Evolutionary conservation across 371 early-diverging fungal species (phyloP).

Genomic region (Lichtheimia ornata): DNA sequence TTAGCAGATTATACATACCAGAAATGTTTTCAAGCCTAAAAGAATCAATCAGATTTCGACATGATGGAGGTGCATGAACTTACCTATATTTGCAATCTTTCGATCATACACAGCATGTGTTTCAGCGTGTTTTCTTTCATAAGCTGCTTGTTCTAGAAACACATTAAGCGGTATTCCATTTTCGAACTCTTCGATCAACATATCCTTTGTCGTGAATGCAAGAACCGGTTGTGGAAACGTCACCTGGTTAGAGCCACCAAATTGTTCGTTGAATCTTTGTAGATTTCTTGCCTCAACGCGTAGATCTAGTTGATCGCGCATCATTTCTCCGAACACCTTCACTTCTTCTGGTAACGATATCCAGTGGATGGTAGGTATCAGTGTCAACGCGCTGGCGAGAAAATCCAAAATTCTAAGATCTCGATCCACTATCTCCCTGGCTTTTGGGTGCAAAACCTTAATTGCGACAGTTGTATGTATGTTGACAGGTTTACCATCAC

Average conservation of each 20-base stretch:
- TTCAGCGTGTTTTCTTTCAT: constrained; percentile 26
- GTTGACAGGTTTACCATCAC: constrained; percentile 24
- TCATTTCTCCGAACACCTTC: constrained; percentile 86
- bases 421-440: constrained; percentile 63
- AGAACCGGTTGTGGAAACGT: constrained; percentile 75
- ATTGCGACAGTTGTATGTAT: constrained; percentile 81
- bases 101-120: constrained; percentile 62
- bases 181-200: constrained; percentile 84
- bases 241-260: constrained; percentile 53
- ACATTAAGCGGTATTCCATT: constrained; percentile 76
- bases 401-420: constrained; percentile 83
- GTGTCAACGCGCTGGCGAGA: constrained; percentile 65
- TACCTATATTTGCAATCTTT: constrained; percentile 75
- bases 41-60: neutral
- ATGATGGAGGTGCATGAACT: neutral
- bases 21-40: constrained; percentile 51
- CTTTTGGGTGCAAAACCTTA: constrained; percentile 92
- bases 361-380: constrained; percentile 80
- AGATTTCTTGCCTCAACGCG: constrained; percentile 82
- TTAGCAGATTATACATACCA: constrained; percentile 27
- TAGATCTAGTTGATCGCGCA: constrained; percentile 90
- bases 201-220: constrained; percentile 62
- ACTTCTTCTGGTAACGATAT: constrained; percentile 89
- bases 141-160: constrained; percentile 60
- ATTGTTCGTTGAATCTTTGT: constrained; percentile 69